Evolutionary conservation across 495 filamentous ascomycete genomes (phyloP).

Genomic region (Chaetomium cochliodes): DNA sequence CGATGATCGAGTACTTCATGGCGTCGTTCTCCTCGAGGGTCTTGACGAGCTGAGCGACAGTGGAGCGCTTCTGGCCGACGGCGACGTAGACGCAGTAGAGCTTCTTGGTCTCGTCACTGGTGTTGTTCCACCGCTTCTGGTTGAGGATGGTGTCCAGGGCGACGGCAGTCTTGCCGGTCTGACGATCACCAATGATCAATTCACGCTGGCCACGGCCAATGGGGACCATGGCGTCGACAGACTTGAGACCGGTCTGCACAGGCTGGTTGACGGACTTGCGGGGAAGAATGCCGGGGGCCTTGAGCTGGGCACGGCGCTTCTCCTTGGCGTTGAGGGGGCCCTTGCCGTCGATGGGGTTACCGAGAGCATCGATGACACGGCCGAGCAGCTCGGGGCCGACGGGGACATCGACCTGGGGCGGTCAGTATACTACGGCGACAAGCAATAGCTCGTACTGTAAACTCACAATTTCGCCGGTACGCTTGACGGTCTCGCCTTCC

Average conservation of each 20-base stretch:
- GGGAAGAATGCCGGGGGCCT: conserved; percentile 97
- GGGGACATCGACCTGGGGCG: conserved; percentile 78
- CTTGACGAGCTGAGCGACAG: conserved; percentile 98
- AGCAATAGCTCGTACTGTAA: conserved; percentile 7
- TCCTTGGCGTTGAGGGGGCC: conserved; percentile 87
- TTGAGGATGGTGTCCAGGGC: conserved; percentile 98
- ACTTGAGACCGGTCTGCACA: conserved; percentile 98
- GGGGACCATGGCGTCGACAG: conserved; percentile 98
- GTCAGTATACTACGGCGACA: background rate
- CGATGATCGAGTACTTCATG: conserved; percentile 96
- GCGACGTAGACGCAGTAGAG: conserved; percentile 99
- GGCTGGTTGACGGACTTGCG: conserved; percentile 96
- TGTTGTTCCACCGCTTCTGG: conserved; percentile 96
- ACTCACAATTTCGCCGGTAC: conserved; percentile 98
- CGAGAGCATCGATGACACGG: conserved; percentile 96
- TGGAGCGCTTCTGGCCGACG: conserved; percentile 98
- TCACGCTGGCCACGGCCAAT: conserved; percentile 99
- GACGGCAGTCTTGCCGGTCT: conserved; percentile 99
- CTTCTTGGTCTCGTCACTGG: conserved; percentile 89
- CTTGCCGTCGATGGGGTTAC: conserved; percentile 99
- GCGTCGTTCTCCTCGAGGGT: conserved; percentile 99
- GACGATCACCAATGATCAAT: conserved; percentile 99
- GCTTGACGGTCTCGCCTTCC: conserved; percentile 99
- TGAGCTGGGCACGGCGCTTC: conserved; percentile 96
- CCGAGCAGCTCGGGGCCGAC: conserved; percentile 90